phyloP scores from a whole-genome alignment of 176 grass and related monocot species.

The Puya raimondii region DNA sequence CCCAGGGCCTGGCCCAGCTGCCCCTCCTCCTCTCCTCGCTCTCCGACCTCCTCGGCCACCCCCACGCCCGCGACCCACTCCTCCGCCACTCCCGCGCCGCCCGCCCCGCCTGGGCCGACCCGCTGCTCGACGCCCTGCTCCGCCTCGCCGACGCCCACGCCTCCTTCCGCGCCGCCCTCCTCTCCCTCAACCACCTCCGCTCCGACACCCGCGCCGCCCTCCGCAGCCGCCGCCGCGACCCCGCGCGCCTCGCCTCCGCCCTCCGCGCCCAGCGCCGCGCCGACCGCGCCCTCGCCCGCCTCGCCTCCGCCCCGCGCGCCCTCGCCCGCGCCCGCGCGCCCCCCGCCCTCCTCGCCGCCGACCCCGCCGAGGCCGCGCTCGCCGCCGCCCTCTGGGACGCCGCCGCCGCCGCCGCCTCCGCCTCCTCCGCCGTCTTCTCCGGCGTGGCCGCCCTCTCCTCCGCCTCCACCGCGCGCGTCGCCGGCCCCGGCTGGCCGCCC shows the following conservation, averaged over 20 bases:
- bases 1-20: conserved; percentile 28
- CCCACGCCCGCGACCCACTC: conserved; percentile 51
- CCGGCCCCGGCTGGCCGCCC: conserved; percentile 23
- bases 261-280: conserved; percentile 28
- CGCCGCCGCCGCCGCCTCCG: background rate
- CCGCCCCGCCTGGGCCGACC: conserved; percentile 31
- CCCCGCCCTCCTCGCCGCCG: too few species aligned
- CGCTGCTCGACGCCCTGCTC: conserved; percentile 43
- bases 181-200: conserved; percentile 29
- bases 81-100: background rate
- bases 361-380: conserved; percentile 6
- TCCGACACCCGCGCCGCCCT: conserved; percentile 42
- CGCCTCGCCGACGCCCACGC: conserved; percentile 44
- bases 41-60: conserved; percentile 54
- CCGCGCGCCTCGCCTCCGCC: conserved; percentile 31
- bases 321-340: too few species aligned
- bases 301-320: conserved; percentile 21
- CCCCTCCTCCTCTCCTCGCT: conserved; percentile 36
- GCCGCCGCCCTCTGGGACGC: conserved; percentile 7
- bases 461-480: conserved; percentile 22
- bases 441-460: conserved; percentile 17
- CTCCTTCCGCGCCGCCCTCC: conserved; percentile 34
- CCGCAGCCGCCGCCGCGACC: conserved; percentile 22
- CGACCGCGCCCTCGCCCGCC: conserved; percentile 26
- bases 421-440: background rate